Percentiles rank a stretch among this genome's conserved stretches.
Evolutionary conservation across 2,329 filamentous ascomycete genomes (phyloP).

Genomic region (Cordyceps pruinosa): DNA sequence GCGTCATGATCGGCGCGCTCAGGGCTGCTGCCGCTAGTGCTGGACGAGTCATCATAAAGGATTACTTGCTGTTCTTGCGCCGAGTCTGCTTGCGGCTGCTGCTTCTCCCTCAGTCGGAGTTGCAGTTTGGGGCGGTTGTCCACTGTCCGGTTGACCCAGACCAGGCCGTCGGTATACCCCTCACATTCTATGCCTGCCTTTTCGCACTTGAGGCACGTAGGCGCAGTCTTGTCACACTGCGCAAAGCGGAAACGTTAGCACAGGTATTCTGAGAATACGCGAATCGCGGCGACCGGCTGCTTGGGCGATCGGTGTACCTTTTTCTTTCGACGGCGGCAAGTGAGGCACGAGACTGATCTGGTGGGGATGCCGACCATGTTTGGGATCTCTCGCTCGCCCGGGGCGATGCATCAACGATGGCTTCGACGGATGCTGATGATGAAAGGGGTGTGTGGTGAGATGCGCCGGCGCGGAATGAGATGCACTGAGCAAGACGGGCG

Average conservation of each 20-base stretch:
- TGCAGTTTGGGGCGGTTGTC: conserved; percentile 8
- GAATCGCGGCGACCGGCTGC: background rate
- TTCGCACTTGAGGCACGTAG: conserved; percentile 9
- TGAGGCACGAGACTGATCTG: conserved; percentile 13
- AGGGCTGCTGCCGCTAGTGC: background rate
- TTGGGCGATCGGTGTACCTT: background rate
- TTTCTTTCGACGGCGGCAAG: conserved; percentile 12
- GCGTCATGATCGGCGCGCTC: background rate
- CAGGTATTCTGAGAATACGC: background rate
- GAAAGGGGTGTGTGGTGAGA: background rate
- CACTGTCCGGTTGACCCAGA: conserved; percentile 11
- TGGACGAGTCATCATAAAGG: background rate
- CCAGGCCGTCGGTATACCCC: conserved; percentile 9
- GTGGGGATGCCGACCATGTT: conserved; percentile 13
- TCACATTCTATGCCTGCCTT: conserved; percentile 11
- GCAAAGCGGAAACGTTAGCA: background rate
- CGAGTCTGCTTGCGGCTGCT: background rate
- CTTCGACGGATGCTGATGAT: background rate
- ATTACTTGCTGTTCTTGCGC: background rate
- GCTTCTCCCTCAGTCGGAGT: background rate
- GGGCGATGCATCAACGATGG: conserved; percentile 3
- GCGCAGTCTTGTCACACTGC: conserved; percentile 9
- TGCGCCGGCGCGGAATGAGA: background rate
- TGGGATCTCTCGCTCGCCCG: background rate
- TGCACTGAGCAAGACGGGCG: background rate